Base-by-base conservation (phyloP, 306 rosid species). In the Luffa acutangula region DNA sequence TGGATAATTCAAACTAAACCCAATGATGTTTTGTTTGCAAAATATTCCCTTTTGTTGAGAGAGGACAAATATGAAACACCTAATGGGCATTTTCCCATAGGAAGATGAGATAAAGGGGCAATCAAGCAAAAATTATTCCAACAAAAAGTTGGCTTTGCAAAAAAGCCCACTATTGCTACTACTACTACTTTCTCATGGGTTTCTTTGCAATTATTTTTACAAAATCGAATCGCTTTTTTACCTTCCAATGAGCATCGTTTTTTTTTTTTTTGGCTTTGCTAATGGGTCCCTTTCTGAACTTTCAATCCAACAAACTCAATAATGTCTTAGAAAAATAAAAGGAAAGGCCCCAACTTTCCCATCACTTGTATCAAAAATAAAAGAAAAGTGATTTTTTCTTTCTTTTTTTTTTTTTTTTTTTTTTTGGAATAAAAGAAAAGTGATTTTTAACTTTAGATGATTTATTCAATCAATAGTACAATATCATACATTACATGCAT, bases 41-140 rank as follows among this genome's bases (percentile, higher is more conserved):
- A 10, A 4, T 46, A n/a, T 21, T 71, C 6, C 73, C 15, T 45
- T 20, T 12, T 48, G 14, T 37, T 37, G 7, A 73, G 3, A 25
- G 42, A 25, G 43, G 78, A 73, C 14, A 49, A 48, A 73, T 17
- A 33, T 25, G 1, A 51, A 70, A 70, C 20, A 43, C 17, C 18
- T 70, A 11, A 21, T 71, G 56, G 10, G 12, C 56, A 48, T 71
- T 69, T 31, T 10, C 67, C 41, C 3, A 60, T 60, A 7, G 56
- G 21, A 31, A 71, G 21, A 49, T 73, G 78, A 73, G 78, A 49
- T 49, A 73, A 73, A 71, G 75, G 14, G 18, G 43, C 78, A 49
- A 71, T 71, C 41, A 71, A 71, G 10, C 76, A 12, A 46, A 21
- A 20, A 73, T 31, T 73, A 73, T 48, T 73, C 60, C 41, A 73